Evolutionary conservation across 495 filamentous ascomycete genomes (phyloP), one percentile per base, ranked within the genome.

Genomic region (Rhypophila decipiens): DNA sequence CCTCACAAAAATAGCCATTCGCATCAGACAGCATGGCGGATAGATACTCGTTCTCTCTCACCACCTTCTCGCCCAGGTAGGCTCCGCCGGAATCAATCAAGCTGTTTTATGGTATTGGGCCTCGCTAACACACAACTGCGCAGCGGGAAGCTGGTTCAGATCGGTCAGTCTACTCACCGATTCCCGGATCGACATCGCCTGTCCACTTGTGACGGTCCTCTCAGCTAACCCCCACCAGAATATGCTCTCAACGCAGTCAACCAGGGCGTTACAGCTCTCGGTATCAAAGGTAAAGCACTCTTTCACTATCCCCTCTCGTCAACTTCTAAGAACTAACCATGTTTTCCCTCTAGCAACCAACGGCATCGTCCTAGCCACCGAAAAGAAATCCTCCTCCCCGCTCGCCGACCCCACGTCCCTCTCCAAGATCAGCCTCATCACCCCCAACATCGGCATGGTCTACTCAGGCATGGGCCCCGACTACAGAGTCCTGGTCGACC

Each of bases 231-330:
- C 29, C 11, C 50, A 52, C 60, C 53, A 99, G 93, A 99, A 76
- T 99, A 99, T 87, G 93, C 93, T 53, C 77, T 99, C 57, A 96
- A 96, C 65, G 93, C 93, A 43, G 93, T 97, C 60, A 99, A 99
- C 78, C 90, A 96, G 75, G 93, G 93, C 67, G 90, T 97, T 49
- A 99, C 94, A 55, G 90, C 93, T 55, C 81, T 98, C 22, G 93
- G 93, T 56, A 97, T 98, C 74, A 98, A 98, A 84, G 90, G 90
- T 90, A 68, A 44, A 27, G 22, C 7, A 23, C 45, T 31, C 47
- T 41, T 24, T 19, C 53, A 23, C 13, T 39, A n/a, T 31, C 29
- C 38, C 42, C 19, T 24, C 20, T 19, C 43, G 2, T 10, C 39
- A 22, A 8, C 37, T 21, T 19, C 40, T 20, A 4, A 21, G n/a